phyloP scores from a whole-genome alignment of 1,284 basidiomycete genomes.

The Ustilago curta region DNA sequence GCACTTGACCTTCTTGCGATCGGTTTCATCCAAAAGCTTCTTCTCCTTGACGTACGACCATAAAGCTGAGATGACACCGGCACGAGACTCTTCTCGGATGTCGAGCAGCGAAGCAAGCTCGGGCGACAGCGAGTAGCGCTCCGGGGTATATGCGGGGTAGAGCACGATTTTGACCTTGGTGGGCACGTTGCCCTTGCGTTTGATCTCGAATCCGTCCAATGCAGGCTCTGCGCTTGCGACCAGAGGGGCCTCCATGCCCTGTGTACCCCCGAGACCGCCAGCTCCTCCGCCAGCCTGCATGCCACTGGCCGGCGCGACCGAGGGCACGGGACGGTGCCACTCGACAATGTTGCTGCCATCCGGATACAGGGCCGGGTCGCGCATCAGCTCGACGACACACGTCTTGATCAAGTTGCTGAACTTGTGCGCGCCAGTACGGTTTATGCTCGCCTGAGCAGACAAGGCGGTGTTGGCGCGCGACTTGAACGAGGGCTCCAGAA shows the following conservation, averaged over 20 bases:
- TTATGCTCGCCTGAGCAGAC: slow-evolving; percentile 62
- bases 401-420: slow-evolving; percentile 88
- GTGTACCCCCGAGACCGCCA: slow-evolving; percentile 50
- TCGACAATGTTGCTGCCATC: slow-evolving; percentile 70
- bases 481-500: slow-evolving; percentile 73
- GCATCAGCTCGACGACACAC: slow-evolving; percentile 86
- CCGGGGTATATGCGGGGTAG: slow-evolving; percentile 86
- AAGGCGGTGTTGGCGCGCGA: slow-evolving; percentile 62
- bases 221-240: slow-evolving; percentile 64
- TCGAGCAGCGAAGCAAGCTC: slow-evolving; percentile 83
- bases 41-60: slow-evolving; percentile 94
- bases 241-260: slow-evolving; percentile 58
- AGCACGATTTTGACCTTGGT: slow-evolving; percentile 83
- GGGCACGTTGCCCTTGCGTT: slow-evolving; percentile 82
- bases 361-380: slow-evolving; percentile 83
- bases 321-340: slow-evolving; percentile 71
- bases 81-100: slow-evolving; percentile 85
- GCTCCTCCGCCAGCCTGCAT: slow-evolving; percentile 63
- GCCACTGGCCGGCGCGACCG: slow-evolving; percentile 53
- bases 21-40: slow-evolving; percentile 88
- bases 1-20: slow-evolving; percentile 81
- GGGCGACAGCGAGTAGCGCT: slow-evolving; percentile 83
- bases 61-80: slow-evolving; percentile 83
- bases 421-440: slow-evolving; percentile 72
- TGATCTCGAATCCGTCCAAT: slow-evolving; percentile 86